Evolutionary conservation across 495 filamentous ascomycete genomes (phyloP).

Genomic region (Tuber umbilicatum): DNA sequence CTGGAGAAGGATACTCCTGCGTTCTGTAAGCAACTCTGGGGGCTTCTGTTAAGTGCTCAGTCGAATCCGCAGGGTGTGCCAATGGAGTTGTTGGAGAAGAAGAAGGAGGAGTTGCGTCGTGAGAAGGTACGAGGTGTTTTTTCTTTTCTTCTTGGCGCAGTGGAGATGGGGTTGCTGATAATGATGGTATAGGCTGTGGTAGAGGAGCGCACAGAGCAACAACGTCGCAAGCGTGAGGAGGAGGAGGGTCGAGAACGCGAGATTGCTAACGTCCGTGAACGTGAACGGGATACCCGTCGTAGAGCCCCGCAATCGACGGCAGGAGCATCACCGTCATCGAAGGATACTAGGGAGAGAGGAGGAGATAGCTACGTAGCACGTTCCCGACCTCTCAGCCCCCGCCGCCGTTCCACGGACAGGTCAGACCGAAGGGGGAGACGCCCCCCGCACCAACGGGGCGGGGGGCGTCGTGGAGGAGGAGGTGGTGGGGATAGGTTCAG

Average conservation of each 20-base stretch:
- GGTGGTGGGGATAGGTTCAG: conserved; percentile 45
- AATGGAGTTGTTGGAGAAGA: conserved; percentile 88
- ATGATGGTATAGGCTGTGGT: conserved; percentile 59
- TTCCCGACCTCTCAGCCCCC: conserved; percentile 47
- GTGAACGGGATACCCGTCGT: conserved; percentile 67
- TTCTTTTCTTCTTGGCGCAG: not conserved
- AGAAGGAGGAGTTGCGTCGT: conserved; percentile 87
- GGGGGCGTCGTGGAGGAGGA: conserved; percentile 39
- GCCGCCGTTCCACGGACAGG: conserved; percentile 50
- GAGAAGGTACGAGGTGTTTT: conserved; percentile 61
- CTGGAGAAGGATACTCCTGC: conserved; percentile 83
- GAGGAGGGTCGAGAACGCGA: conserved; percentile 55
- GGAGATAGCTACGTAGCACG: conserved; percentile 47
- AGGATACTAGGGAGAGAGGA: conserved; percentile 42
- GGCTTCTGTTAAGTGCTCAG: conserved; percentile 81
- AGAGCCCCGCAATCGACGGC: conserved; percentile 43
- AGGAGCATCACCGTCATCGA: conserved; percentile 16
- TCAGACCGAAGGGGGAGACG: conserved; percentile 49
- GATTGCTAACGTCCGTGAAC: conserved; percentile 59
- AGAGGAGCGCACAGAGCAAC: conserved; percentile 65
- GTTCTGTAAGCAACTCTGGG: conserved; percentile 95
- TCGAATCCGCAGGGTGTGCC: conserved; percentile 81
- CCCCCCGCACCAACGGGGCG: conserved; percentile 42
- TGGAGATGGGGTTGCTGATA: conserved; percentile 34
- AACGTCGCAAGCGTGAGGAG: conserved; percentile 53